A percentile compares a stretch with the other conserved stretches of the same genome.
Evolutionary conservation across 2,329 filamentous ascomycete species (phyloP).

Genomic region (Hypoxylon sp.): DNA sequence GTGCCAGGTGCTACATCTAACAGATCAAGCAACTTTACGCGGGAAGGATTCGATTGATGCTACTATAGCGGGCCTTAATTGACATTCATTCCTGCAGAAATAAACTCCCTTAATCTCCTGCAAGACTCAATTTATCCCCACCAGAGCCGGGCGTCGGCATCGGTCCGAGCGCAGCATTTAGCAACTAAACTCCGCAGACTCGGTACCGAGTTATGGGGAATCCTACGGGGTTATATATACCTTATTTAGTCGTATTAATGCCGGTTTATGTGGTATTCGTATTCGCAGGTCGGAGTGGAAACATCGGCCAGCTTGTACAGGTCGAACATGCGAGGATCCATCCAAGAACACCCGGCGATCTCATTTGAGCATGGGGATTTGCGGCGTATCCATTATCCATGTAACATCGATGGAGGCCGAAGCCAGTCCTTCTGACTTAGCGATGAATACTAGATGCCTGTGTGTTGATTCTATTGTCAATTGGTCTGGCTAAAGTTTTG

Average conservation of each 20-base stretch:
- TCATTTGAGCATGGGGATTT: background rate
- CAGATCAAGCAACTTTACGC: conserved; percentile 9
- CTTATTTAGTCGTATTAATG: background rate
- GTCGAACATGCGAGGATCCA: background rate
- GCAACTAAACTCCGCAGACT: conserved; percentile 3
- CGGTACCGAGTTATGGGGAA: conserved; percentile 2
- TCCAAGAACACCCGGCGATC: background rate
- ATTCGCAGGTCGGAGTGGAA: background rate
- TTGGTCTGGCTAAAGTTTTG: too few species aligned
- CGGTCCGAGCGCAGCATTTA: background rate
- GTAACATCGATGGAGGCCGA: background rate
- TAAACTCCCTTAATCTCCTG: background rate
- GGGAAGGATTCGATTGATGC: background rate
- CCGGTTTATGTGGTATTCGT: background rate
- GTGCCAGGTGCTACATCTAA: conserved; percentile 13
- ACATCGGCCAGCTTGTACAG: background rate
- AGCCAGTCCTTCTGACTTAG: background rate
- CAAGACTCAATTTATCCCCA: conserved; percentile 2
- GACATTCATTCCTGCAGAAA: background rate
- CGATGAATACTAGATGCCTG: background rate
- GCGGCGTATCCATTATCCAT: background rate
- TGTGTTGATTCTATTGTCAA: too few species aligned
- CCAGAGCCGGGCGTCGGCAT: conserved; percentile 10
- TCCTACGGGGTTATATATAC: background rate
- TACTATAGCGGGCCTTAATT: background rate